Percentiles rank a stretch among this genome's conserved stretches.
Conservation (phyloP, 371 early-diverging fungal species). For the Lichtheimia ramosa region DNA sequence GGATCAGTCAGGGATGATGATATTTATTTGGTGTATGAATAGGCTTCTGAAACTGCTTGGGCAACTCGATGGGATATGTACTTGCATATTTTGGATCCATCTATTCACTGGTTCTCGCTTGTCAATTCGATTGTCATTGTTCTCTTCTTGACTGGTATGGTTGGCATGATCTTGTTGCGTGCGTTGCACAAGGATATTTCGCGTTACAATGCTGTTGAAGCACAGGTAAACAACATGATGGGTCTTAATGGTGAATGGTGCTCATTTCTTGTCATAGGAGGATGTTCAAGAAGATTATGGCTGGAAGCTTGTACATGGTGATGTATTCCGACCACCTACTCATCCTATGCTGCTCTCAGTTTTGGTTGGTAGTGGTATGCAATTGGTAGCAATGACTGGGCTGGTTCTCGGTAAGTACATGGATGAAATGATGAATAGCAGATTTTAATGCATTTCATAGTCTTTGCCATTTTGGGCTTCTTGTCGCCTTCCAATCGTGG, state of each 20-base stretch:
- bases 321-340: slow-evolving; percentile 88
- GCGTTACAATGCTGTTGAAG: slow-evolving; percentile 70
- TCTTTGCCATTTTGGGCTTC: slow-evolving; percentile 95
- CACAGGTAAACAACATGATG: slow-evolving; percentile 46
- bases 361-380: slow-evolving; percentile 87
- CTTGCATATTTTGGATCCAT: slow-evolving; percentile 80
- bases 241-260: too few relatives aligned
- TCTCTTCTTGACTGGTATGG: slow-evolving; percentile 86
- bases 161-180: slow-evolving; percentile 81
- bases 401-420: slow-evolving; percentile 58
- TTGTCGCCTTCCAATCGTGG: slow-evolving; percentile 94
- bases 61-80: slow-evolving; percentile 95
- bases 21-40: not conserved
- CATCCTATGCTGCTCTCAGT: slow-evolving; percentile 81
- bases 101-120: slow-evolving; percentile 79
- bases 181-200: slow-evolving; percentile 86
- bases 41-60: slow-evolving; percentile 77
- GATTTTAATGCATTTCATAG: slow-evolving; percentile 26
- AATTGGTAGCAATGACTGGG: slow-evolving; percentile 83
- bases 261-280: slow-evolving; percentile 44
- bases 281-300: slow-evolving; percentile 88
- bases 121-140: slow-evolving; percentile 87
- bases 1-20: not conserved
- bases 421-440: not conserved
- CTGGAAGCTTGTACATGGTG: slow-evolving; percentile 93